Evolutionary conservation across 1,139 yeast genomes (phyloP).

Genomic region (Suhomyces bribrorum): DNA sequence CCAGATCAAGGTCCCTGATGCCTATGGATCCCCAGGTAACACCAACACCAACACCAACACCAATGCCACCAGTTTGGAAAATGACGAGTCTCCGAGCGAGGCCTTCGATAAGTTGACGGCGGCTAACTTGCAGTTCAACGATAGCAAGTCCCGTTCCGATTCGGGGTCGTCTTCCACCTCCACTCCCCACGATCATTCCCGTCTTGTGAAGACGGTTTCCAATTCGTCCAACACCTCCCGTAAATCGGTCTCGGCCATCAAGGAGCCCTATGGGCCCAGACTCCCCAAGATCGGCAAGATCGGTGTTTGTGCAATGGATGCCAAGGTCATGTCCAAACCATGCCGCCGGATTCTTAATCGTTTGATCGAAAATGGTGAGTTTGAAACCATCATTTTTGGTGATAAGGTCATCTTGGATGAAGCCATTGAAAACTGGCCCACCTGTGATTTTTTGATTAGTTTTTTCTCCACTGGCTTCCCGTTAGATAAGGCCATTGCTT

Average conservation of each 20-base stretch:
- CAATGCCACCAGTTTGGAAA: neutral
- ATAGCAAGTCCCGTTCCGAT: slow-evolving; percentile 10
- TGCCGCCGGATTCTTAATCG: slow-evolving; percentile 88
- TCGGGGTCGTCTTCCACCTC: slow-evolving; percentile 3
- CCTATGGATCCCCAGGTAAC: slow-evolving; percentile 2
- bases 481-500: slow-evolving; percentile 88
- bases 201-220: slow-evolving; percentile 39
- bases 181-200: slow-evolving; percentile 16
- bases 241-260: slow-evolving; percentile 48
- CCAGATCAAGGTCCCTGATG: slow-evolving; percentile 1
- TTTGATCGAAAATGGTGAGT: slow-evolving; percentile 89
- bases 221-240: slow-evolving; percentile 41
- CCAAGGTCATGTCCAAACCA: slow-evolving; percentile 93
- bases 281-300: slow-evolving; percentile 84
- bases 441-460: slow-evolving; percentile 91
- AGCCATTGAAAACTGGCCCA: slow-evolving; percentile 94
- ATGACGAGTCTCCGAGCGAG: neutral
- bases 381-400: slow-evolving; percentile 95
- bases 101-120: slow-evolving; percentile 18
- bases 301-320: slow-evolving; percentile 99
- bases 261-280: slow-evolving; percentile 47
- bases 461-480: slow-evolving; percentile 98
- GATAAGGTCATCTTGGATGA: slow-evolving; percentile 97
- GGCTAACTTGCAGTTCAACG: slow-evolving; percentile 22
- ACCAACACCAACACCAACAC: neutral